Percentiles rank a stretch among this genome's conserved stretches.
These are phyloP conservation scores for Eucalyptus sp. DNA, from an alignment of 345 rosid genomes.

Conservation along the genomic window DNA sequence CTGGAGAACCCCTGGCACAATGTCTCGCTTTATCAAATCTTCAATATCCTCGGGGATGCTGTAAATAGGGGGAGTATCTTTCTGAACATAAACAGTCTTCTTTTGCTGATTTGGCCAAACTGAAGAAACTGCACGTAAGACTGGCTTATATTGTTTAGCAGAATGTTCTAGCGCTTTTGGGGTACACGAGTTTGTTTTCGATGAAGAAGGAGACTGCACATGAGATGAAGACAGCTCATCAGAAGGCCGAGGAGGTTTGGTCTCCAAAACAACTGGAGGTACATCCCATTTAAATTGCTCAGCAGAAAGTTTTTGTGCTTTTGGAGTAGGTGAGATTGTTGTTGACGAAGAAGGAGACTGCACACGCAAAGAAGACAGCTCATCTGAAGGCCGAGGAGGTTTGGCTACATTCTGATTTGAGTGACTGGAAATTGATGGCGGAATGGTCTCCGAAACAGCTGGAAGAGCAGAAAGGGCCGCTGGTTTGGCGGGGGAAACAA, in stretches of 20 bases:
- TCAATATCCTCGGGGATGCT: neutral
- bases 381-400: neutral
- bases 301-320: neutral
- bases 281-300: neutral
- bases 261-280: neutral
- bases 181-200: neutral
- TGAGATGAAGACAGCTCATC: neutral
- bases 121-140: neutral
- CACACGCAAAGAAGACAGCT: neutral
- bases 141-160: neutral
- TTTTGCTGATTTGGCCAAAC: neutral
- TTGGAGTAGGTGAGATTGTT: neutral
- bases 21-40: neutral
- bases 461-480: neutral
- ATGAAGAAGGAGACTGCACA: neutral
- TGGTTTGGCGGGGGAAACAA: neutral
- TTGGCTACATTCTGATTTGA: neutral
- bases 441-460: neutral
- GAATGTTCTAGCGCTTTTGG: neutral
- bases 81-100: neutral
- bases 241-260: neutral
- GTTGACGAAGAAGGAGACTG: neutral
- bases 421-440: neutral
- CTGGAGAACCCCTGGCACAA: neutral
- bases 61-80: neutral